Evolutionary conservation across 2,329 filamentous ascomycete genomes (phyloP).

Genomic region (Aspergillus thermomutatus): DNA sequence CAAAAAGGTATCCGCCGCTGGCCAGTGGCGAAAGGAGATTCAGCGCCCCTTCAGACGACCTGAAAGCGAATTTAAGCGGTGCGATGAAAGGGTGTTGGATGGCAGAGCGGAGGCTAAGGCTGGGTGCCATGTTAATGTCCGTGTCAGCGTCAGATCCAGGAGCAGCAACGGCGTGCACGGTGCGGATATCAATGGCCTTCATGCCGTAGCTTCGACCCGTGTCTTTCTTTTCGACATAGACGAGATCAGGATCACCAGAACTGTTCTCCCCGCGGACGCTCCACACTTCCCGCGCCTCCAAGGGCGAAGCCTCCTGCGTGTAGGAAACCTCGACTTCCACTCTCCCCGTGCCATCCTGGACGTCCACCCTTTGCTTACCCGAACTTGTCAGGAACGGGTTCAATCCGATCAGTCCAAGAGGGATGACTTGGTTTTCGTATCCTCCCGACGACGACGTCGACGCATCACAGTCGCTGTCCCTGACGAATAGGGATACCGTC

Average conservation of each 20-base stretch:
- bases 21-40: constrained; percentile 14
- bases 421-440: not conserved
- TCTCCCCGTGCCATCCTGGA: constrained; percentile 1
- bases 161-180: not conserved
- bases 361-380: not conserved
- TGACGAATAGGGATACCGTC: not conserved
- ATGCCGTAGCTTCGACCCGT: constrained; percentile 4
- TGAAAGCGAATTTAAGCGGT: constrained; percentile 11
- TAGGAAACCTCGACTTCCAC: not conserved
- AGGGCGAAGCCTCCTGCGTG: not conserved
- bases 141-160: not conserved
- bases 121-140: constrained; percentile 1
- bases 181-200: not conserved
- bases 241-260: not conserved
- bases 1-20: constrained; percentile 14
- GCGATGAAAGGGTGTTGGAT: constrained; percentile 15
- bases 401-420: constrained; percentile 1
- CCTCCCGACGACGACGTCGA: not conserved
- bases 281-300: not conserved
- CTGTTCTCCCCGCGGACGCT: not conserved
- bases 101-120: constrained; percentile 2
- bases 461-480: not conserved
- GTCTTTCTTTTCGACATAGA: constrained; percentile 4
- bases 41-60: constrained; percentile 3
- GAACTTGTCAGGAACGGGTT: constrained; percentile 1